These are phyloP conservation scores for Rhodocollybia butyracea DNA, from an alignment of 768 basidiomycete genomes.

Conservation along the genomic window DNA sequence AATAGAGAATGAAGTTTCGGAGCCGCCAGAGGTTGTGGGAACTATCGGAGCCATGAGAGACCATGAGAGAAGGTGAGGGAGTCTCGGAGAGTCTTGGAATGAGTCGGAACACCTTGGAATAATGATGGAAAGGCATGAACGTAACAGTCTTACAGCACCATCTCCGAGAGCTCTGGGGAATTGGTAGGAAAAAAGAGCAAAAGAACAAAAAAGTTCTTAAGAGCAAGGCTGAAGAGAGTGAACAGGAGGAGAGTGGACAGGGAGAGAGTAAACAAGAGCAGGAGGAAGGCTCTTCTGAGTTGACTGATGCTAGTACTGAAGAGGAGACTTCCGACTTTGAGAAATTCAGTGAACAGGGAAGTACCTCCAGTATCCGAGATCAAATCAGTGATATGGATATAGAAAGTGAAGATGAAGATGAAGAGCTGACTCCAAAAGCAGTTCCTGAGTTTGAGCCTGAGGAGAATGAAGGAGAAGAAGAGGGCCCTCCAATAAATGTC, in stretches of 20 bases:
- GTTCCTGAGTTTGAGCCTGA: background rate
- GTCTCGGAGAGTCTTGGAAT: too few species aligned
- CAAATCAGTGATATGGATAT: background rate
- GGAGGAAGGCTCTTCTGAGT: background rate
- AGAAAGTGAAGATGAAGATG: background rate
- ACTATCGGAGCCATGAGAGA: too few species aligned
- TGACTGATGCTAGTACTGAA: background rate
- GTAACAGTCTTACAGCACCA: too few species aligned
- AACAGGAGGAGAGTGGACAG: constrained; percentile 9
- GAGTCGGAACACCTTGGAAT: too few species aligned
- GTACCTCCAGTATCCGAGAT: background rate
- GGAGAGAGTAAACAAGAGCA: background rate
- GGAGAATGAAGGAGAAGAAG: background rate
- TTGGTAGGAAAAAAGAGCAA: constrained; percentile 18
- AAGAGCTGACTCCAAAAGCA: background rate
- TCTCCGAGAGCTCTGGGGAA: constrained; percentile 16
- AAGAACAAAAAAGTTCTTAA: background rate
- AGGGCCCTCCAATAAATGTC: background rate
- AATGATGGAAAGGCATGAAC: too few species aligned
- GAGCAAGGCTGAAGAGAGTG: constrained; percentile 7
- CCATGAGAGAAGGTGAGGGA: too few species aligned
- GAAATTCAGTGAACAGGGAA: background rate
- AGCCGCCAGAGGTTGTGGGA: too few species aligned
- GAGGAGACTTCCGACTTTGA: background rate
- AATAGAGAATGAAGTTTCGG: too few species aligned